Evolutionary conservation across 306 rosid genomes (phyloP).

Genomic region (Vigna nakashimae): DNA sequence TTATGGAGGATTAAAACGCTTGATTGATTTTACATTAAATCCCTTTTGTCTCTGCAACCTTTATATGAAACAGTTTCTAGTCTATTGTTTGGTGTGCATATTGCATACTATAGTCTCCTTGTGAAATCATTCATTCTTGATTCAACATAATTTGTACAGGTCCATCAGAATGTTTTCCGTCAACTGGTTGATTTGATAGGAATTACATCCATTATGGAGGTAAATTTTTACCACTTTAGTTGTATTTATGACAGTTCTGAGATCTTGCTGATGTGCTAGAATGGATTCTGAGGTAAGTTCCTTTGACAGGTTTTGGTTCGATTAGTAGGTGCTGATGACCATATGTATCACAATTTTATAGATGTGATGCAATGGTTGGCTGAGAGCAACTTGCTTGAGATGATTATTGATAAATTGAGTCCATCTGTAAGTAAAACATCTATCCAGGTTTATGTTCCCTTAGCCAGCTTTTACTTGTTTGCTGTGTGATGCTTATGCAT

Average conservation of each 20-base stretch:
- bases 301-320: slow-evolving; percentile 89
- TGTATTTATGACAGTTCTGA: slow-evolving; percentile 8
- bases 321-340: slow-evolving; percentile 93
- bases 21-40: background rate
- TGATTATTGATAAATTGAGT: slow-evolving; percentile 92
- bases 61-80: slow-evolving; percentile 14
- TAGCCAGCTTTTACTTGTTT: slow-evolving; percentile 28
- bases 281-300: slow-evolving; percentile 45
- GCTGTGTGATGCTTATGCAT: slow-evolving; percentile 6
- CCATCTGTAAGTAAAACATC: slow-evolving; percentile 77
- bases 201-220: slow-evolving; percentile 99
- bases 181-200: slow-evolving; percentile 97
- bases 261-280: slow-evolving; percentile 20
- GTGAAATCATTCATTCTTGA: slow-evolving; percentile 37
- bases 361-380: slow-evolving; percentile 99
- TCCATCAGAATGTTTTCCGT: slow-evolving; percentile 88
- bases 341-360: slow-evolving; percentile 87
- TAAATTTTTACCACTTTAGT: slow-evolving; percentile 37
- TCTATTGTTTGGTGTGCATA: slow-evolving; percentile 5
- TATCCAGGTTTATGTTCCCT: slow-evolving; percentile 35
- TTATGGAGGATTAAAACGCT: background rate
- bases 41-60: slow-evolving; percentile 16
- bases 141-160: slow-evolving; percentile 60
- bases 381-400: slow-evolving; percentile 92
- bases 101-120: slow-evolving; percentile 22